Evolutionary conservation across 257 asterid genomes (phyloP).

Genomic region (Handroanthus guayacan): DNA sequence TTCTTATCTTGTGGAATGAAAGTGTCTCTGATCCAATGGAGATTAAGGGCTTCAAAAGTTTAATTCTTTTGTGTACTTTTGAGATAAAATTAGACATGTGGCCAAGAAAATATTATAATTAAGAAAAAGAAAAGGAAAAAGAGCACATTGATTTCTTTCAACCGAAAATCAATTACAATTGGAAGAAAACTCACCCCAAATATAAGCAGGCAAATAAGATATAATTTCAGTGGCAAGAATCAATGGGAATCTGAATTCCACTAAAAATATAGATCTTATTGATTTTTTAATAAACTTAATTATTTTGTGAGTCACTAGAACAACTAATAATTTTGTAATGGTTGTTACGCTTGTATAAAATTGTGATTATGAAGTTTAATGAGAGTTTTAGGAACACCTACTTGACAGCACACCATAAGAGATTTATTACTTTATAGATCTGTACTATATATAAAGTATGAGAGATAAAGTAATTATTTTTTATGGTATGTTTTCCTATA

Average conservation of each 20-base stretch:
- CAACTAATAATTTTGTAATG: too few species aligned
- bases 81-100: slow-evolving; percentile 1
- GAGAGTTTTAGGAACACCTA: too few species aligned
- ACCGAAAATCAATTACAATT: not conserved
- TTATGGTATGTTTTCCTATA: too few species aligned
- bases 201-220: not conserved
- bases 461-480: too few species aligned
- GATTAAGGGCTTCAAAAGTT: not conserved
- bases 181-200: not conserved
- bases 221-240: not conserved
- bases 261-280: not conserved
- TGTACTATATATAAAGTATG: too few species aligned
- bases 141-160: not conserved
- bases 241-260: not conserved
- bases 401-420: too few species aligned
- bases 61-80: not conserved
- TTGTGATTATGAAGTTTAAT: too few species aligned
- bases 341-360: too few species aligned
- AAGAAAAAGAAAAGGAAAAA: not conserved
- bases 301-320: not conserved
- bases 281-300: not conserved
- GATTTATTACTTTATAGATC: too few species aligned
- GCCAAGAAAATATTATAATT: slow-evolving; percentile 16
- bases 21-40: not conserved
- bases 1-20: slow-evolving; percentile 8